Evolutionary conservation across 1,139 yeast genomes (phyloP).

Genomic region (Entelexis sorbosivorans): DNA sequence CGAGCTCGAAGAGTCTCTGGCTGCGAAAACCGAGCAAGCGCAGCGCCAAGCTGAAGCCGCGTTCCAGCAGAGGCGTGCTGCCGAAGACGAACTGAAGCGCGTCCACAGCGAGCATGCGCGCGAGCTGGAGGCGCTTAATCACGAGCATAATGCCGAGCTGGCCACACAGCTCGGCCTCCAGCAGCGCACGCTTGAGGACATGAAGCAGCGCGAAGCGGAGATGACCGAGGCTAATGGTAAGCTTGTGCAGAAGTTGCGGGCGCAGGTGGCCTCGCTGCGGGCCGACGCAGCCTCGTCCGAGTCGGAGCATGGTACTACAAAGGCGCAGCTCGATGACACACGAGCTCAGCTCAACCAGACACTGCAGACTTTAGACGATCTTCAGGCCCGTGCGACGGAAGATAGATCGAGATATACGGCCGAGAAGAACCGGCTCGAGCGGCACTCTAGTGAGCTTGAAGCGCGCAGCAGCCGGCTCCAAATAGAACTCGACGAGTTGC

Average conservation of each 20-base stretch:
- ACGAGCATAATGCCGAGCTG: background rate
- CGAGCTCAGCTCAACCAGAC: slow-evolving; percentile 2
- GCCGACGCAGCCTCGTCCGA: background rate
- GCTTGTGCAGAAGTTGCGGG: background rate
- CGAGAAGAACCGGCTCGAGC: background rate
- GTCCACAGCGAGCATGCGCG: background rate
- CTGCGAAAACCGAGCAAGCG: background rate
- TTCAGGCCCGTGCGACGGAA: background rate
- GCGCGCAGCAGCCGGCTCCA: background rate
- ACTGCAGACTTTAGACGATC: background rate
- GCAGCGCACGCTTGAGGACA: background rate
- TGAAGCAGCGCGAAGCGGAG: background rate
- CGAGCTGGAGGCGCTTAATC: background rate
- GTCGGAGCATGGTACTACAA: background rate
- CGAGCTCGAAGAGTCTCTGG: background rate
- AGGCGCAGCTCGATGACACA: background rate
- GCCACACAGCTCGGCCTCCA: background rate
- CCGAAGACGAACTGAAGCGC: background rate
- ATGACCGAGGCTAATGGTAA: background rate
- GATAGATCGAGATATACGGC: background rate
- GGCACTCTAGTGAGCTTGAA: slow-evolving; percentile 1
- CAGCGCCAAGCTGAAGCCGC: background rate
- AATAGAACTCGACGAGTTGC: background rate
- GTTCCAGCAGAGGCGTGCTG: background rate
- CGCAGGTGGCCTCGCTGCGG: background rate